These are phyloP conservation scores for Beauveria pseudobassiana DNA, from an alignment of 2,329 filamentous ascomycete genomes.

Conservation along the genomic window DNA sequence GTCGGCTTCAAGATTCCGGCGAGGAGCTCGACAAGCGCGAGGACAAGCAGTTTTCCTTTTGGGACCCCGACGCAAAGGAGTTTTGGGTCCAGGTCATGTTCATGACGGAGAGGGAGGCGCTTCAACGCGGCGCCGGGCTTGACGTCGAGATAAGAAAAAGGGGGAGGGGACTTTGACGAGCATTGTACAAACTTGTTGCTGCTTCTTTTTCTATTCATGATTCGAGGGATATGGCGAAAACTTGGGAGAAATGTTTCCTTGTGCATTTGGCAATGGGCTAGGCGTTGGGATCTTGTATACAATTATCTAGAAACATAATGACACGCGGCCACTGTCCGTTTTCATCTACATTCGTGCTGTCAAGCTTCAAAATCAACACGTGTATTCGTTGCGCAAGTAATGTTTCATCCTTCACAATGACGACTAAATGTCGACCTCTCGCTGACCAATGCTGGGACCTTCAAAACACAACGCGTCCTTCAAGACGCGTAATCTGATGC, in stretches of 20 bases:
- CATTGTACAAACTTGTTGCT: background rate
- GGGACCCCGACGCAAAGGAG: constrained; percentile 91
- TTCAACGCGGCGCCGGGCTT: constrained; percentile 61
- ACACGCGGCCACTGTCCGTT: background rate
- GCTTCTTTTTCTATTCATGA: background rate
- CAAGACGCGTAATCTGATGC: background rate
- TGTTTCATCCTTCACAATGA: background rate
- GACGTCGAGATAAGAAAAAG: constrained; percentile 33
- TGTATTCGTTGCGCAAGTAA: background rate
- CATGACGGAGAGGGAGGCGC: constrained; percentile 95
- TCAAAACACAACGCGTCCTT: background rate
- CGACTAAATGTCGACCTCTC: background rate
- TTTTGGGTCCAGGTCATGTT: constrained; percentile 98
- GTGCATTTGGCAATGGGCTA: background rate
- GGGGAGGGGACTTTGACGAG: background rate
- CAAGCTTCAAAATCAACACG: background rate
- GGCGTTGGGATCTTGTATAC: constrained; percentile 3
- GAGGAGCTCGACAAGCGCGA: constrained; percentile 86
- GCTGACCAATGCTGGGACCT: constrained; percentile 3
- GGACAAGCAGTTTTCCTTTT: constrained; percentile 87
- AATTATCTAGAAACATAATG: background rate
- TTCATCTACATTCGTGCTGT: background rate
- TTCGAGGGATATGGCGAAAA: background rate
- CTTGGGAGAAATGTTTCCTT: background rate
- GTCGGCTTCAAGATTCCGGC: constrained; percentile 95